phyloP scores from a whole-genome alignment of 148 eudicot genomes.

The Fagopyrum homotropicum region DNA sequence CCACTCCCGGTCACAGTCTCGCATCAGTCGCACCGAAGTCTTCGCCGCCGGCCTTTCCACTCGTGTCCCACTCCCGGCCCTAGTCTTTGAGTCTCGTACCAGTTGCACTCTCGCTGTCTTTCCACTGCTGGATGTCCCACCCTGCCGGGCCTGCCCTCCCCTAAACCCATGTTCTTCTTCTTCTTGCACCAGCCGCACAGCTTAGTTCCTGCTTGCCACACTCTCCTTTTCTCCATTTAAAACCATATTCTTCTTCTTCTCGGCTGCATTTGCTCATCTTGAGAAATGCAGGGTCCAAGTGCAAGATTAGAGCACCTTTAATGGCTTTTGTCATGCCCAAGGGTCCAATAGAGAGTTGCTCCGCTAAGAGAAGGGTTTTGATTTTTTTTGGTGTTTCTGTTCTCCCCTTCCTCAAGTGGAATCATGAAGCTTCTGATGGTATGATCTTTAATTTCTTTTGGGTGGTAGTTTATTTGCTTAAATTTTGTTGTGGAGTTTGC shows the following conservation, averaged over 20 bases:
- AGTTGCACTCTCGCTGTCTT: no score
- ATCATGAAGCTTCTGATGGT: slow-evolving; percentile 33
- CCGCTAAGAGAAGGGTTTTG: slow-evolving; percentile 42
- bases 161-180: no score
- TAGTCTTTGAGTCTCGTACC: no score
- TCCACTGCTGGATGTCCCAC: no score
- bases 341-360: slow-evolving; percentile 21
- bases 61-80: no score
- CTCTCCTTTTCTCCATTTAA: slow-evolving; percentile 28
- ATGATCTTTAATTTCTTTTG: slow-evolving; percentile 13
- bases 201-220: slow-evolving; percentile 34
- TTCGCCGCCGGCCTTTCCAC: no score
- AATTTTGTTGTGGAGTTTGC: not conserved
- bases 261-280: slow-evolving; percentile 17
- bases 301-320: slow-evolving; percentile 20
- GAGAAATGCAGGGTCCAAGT: slow-evolving; percentile 32
- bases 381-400: slow-evolving; percentile 54
- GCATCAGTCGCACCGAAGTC: no score
- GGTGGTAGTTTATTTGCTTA: slow-evolving; percentile 1
- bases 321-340: slow-evolving; percentile 34
- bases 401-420: slow-evolving; percentile 47
- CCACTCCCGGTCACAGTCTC: no score
- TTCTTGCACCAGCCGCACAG: no score
- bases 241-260: slow-evolving; percentile 22
- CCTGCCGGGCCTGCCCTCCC: no score